Conservation (phyloP, 2,329 filamentous ascomycete species). For the Nectriaceae sp. region DNA sequence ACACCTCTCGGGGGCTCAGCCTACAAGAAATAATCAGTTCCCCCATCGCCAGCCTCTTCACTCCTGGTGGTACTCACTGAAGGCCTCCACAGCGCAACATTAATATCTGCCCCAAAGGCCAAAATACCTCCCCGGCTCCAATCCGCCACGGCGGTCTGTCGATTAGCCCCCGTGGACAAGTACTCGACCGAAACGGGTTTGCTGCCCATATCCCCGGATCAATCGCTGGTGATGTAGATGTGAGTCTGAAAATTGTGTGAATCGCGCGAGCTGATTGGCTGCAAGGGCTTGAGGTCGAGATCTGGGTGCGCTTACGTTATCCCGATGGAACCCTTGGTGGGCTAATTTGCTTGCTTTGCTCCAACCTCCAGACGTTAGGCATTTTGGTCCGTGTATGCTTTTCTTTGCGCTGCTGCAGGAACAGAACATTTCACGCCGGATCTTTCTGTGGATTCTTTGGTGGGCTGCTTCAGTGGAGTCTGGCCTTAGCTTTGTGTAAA, state of each 20-base stretch:
- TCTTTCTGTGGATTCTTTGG: not conserved
- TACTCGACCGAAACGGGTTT: constrained; percentile 47
- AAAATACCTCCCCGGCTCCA: constrained; percentile 77
- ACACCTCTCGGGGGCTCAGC: constrained; percentile 56
- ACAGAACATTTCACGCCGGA: not conserved
- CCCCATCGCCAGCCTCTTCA: not conserved
- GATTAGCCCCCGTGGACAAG: constrained; percentile 82
- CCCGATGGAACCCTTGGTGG: not conserved
- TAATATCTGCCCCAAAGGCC: constrained; percentile 86
- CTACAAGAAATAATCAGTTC: constrained; percentile 30
- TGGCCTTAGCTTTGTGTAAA: too few relatives aligned
- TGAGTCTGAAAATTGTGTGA: constrained; percentile 39
- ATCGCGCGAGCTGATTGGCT: constrained; percentile 40
- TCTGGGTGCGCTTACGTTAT: constrained; percentile 28
- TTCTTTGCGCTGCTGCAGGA: not conserved
- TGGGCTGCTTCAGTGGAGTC: not conserved
- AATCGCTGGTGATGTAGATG: constrained; percentile 7
- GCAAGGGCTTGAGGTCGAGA: constrained; percentile 17
- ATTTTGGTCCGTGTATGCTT: not conserved
- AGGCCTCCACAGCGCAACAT: constrained; percentile 87
- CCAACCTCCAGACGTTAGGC: too few relatives aligned
- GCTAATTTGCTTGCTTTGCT: too few relatives aligned
- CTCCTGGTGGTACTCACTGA: constrained; percentile 55
- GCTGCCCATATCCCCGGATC: constrained; percentile 28
- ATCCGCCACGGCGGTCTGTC: constrained; percentile 86